Evolutionary conservation across 2,329 filamentous ascomycete genomes (phyloP).

Genomic region (Aspergillus luchuensis): DNA sequence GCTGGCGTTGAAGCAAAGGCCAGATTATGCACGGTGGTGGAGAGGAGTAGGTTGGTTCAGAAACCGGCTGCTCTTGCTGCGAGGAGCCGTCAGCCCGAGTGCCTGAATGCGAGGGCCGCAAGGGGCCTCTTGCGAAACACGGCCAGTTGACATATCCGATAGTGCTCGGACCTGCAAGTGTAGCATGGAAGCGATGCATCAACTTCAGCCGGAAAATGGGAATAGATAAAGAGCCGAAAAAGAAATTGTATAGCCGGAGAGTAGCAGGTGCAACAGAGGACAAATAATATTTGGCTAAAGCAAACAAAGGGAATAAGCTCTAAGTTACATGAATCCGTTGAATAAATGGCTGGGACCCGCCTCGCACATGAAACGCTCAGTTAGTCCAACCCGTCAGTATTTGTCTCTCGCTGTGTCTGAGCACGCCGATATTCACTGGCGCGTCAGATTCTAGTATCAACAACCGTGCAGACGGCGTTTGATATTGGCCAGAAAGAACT

Average conservation of each 20-base stretch:
- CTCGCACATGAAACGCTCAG: background rate
- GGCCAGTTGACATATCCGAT: background rate
- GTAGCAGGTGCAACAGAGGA: background rate
- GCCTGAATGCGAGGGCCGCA: slow-evolving; percentile 1
- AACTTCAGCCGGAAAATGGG: background rate
- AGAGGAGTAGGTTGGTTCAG: background rate
- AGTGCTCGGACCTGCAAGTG: background rate
- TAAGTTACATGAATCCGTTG: slow-evolving; percentile 10
- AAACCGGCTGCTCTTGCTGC: background rate
- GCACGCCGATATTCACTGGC: background rate
- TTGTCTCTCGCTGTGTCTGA: background rate
- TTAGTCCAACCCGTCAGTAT: background rate
- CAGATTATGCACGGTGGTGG: background rate
- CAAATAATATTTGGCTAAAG: background rate
- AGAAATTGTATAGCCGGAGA: background rate
- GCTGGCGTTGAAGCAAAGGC: background rate
- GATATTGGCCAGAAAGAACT: background rate
- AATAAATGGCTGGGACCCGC: background rate
- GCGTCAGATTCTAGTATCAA: background rate
- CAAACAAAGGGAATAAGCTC: slow-evolving; percentile 1
- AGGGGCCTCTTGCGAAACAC: background rate
- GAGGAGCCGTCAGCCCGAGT: background rate
- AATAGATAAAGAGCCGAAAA: background rate
- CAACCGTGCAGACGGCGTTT: background rate
- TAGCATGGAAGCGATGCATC: background rate